Percentiles rank a stretch among this genome's conserved stretches.
phyloP scores from a whole-genome alignment of 1,284 basidiomycete genomes.

The Inonotus obliquus region DNA sequence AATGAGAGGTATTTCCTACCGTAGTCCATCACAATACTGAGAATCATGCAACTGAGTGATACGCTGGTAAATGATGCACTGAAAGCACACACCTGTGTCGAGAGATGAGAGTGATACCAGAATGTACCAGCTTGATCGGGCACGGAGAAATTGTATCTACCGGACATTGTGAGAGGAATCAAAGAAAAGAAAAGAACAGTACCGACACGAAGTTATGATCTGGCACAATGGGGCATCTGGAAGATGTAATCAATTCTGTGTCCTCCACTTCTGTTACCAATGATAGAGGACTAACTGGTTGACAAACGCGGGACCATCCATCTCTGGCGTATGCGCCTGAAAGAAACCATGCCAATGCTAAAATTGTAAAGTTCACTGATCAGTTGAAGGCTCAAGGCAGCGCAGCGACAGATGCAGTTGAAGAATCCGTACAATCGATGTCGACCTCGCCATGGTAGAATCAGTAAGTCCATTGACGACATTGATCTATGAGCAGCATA shows the following conservation, averaged over 20 bases:
- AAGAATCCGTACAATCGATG: slow-evolving; percentile 24
- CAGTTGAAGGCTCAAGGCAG: not conserved
- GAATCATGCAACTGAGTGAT: not conserved
- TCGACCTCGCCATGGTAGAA: slow-evolving; percentile 22
- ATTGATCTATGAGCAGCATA: slow-evolving; percentile 18
- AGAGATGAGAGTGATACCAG: slow-evolving; percentile 25
- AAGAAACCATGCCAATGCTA: slow-evolving; percentile 50
- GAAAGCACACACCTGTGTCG: slow-evolving; percentile 26
- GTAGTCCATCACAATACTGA: slow-evolving; percentile 34
- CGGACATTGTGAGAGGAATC: not conserved
- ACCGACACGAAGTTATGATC: slow-evolving; percentile 25
- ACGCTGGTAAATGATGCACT: not conserved
- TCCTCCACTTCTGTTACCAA: not conserved
- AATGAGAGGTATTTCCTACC: not conserved
- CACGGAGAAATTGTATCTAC: slow-evolving; percentile 25
- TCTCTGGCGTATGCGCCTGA: slow-evolving; percentile 33
- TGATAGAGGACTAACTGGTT: slow-evolving; percentile 31
- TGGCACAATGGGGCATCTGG: slow-evolving; percentile 24
- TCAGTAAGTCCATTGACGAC: slow-evolving; percentile 23
- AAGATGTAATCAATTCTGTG: not conserved
- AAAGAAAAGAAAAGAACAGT: not conserved
- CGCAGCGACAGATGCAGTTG: not conserved
- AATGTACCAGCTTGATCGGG: slow-evolving; percentile 31
- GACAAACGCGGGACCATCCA: slow-evolving; percentile 34
- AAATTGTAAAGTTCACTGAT: not conserved